Conservation (phyloP, 1,139 yeast genomes). For the Yamadazyma sp. region DNA sequence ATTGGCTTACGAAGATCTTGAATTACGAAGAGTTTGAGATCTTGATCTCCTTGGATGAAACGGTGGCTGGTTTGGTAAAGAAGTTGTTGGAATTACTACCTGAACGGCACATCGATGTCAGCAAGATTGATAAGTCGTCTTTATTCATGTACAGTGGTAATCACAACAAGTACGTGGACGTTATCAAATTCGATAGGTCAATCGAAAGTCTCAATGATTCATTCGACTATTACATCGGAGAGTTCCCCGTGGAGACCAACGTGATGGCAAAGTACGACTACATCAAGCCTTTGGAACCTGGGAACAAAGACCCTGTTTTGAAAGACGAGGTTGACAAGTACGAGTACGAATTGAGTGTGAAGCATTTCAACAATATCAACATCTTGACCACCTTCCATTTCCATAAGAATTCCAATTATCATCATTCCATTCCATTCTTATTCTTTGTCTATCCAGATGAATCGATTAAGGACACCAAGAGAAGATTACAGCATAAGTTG, state of each 20-base stretch:
- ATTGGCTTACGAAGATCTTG: constrained; percentile 63
- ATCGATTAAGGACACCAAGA: constrained; percentile 59
- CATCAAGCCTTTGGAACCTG: constrained; percentile 27
- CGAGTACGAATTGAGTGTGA: constrained; percentile 31
- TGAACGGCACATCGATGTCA: constrained; percentile 30
- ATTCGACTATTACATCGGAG: constrained; percentile 41
- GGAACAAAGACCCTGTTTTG: constrained; percentile 13
- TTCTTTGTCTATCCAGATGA: constrained; percentile 71
- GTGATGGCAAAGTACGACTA: constrained; percentile 40
- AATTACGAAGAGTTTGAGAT: constrained; percentile 71
- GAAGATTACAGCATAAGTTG: constrained; percentile 62
- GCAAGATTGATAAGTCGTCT: constrained; percentile 49
- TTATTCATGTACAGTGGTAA: constrained; percentile 57
- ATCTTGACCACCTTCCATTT: constrained; percentile 65
- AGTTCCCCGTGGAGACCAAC: constrained; percentile 47
- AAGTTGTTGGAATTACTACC: constrained; percentile 58
- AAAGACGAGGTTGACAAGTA: constrained; percentile 22
- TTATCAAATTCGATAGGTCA: constrained; percentile 36
- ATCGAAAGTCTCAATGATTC: constrained; percentile 35
- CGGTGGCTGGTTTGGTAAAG: constrained; percentile 55
- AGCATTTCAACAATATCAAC: constrained; percentile 38
- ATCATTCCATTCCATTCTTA: constrained; percentile 88
- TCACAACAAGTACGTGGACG: constrained; percentile 40
- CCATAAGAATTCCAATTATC: constrained; percentile 64
- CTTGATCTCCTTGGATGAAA: constrained; percentile 62